These are phyloP conservation scores for Zizania latifolia DNA, from an alignment of 176 grass and related monocot species.

Conservation along the genomic window DNA sequence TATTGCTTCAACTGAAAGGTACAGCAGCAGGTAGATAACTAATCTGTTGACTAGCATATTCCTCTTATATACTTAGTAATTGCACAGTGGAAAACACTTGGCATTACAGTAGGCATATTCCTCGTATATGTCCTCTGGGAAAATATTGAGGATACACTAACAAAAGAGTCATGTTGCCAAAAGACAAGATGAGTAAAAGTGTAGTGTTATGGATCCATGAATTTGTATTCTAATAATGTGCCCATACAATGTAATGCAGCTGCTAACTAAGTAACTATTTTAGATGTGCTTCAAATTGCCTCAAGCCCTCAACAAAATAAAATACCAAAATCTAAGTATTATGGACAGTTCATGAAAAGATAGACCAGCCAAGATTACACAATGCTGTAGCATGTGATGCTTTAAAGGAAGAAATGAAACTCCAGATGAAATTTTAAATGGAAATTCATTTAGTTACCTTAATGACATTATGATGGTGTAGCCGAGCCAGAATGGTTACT, in stretches of 20 bases:
- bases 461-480: slow-evolving; percentile 82
- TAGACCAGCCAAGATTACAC: background rate
- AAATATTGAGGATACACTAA: background rate
- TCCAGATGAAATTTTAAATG: background rate
- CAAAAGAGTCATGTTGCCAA: background rate
- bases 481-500: slow-evolving; percentile 69
- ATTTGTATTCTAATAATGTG: slow-evolving; percentile 1
- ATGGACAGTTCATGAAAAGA: background rate
- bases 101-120: background rate
- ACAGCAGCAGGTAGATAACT: background rate
- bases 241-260: too few species aligned
- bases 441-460: slow-evolving; percentile 44
- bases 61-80: background rate
- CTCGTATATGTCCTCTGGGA: background rate
- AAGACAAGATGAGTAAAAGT: background rate
- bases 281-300: too few species aligned
- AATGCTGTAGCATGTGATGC: background rate
- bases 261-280: too few species aligned
- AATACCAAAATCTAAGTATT: too few species aligned
- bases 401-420: background rate
- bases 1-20: background rate
- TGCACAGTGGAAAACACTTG: background rate
- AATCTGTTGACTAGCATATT: slow-evolving; percentile 18
- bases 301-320: too few species aligned
- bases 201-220: background rate